Evolutionary conservation across 345 rosid species (phyloP), one percentile per base, ranked within the genome.

Genomic region (Citrus medica): DNA sequence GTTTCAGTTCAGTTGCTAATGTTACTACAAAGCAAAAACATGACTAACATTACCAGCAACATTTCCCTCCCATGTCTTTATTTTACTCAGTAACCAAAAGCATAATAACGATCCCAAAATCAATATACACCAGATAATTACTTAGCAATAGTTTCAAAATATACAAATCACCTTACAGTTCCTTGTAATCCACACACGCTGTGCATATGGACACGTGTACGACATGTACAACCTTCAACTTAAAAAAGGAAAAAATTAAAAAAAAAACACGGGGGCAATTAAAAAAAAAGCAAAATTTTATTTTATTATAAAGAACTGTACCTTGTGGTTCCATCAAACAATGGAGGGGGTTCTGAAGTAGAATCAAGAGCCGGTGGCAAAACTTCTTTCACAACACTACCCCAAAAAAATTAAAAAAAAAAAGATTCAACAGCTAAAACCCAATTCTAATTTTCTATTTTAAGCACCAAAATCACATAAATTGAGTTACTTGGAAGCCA

Each of bases 241-340:
- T 58, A 38, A 70, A 51, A 51, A 64, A n/a, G 19, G 25, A 37
- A 32, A 64, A 63, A 69, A 63, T 28, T 6, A 6, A 37, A 35
- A 19, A 27, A 22, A 9, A 25, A 9, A 16, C 51, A 22, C 24
- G 37, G 14, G 30, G 53, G 63, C 42, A 58, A 48, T 25, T 25
- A 67, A 35, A 69, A 35, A n/a, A 42, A 17, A 42, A 12, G 5
- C 51, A 13, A 42, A 46, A 13, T 37, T 48, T 62, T 32, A 60
- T n/a, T 64, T 48, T 38, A 37, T 68, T 14, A 8, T 21, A 48
- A 81, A 73, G 19, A 56, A 33, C 14, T 19, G 25, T 24, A 69
- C 97, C 98, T 94, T 59, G 98, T 86, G 9, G 92, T 80, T 80
- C 98, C 98, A 80, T 94, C 92, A 61, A 92, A 94, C 28, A 92